Evolutionary conservation across 2,329 filamentous ascomycete species (phyloP).

Genomic region (Lasiodiplodia theobromae): DNA sequence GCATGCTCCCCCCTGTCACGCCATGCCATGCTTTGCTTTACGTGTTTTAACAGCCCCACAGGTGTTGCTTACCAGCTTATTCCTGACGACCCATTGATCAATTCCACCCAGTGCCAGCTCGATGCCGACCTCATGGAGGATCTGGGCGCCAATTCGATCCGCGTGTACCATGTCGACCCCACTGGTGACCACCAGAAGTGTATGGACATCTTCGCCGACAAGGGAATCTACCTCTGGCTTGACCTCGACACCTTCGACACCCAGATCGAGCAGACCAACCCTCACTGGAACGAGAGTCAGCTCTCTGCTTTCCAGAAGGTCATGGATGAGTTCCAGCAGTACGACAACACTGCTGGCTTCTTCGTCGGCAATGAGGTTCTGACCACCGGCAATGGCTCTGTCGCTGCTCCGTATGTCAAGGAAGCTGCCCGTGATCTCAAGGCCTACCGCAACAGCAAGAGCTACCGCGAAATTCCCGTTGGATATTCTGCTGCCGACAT

Average conservation of each 20-base stretch:
- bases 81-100: slow-evolving; percentile 76
- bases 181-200: slow-evolving; percentile 75
- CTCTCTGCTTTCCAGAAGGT: slow-evolving; percentile 72
- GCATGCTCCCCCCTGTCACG: not conserved
- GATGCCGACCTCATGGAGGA: slow-evolving; percentile 81
- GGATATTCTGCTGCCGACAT: slow-evolving; percentile 91
- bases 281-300: slow-evolving; percentile 77
- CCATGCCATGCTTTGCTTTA: slow-evolving; percentile 1
- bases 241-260: slow-evolving; percentile 77
- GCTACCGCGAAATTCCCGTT: slow-evolving; percentile 81
- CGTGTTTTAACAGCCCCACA: not conserved
- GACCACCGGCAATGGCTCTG: slow-evolving; percentile 62
- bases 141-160: slow-evolving; percentile 82
- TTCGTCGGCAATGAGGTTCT: slow-evolving; percentile 90
- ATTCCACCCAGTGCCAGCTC: slow-evolving; percentile 76
- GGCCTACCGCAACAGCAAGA: slow-evolving; percentile 75
- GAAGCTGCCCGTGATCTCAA: slow-evolving; percentile 83
- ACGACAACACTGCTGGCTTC: slow-evolving; percentile 82
- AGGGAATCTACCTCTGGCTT: slow-evolving; percentile 83
- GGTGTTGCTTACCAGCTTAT: slow-evolving; percentile 50
- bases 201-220: slow-evolving; percentile 80
- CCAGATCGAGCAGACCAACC: slow-evolving; percentile 68
- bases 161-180: slow-evolving; percentile 86
- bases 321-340: slow-evolving; percentile 78
- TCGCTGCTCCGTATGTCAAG: slow-evolving; percentile 82